Evolutionary conservation across 768 basidiomycete genomes (phyloP), one percentile per base, ranked within the genome.

Genomic region (Pleurotus cornucopiae): DNA sequence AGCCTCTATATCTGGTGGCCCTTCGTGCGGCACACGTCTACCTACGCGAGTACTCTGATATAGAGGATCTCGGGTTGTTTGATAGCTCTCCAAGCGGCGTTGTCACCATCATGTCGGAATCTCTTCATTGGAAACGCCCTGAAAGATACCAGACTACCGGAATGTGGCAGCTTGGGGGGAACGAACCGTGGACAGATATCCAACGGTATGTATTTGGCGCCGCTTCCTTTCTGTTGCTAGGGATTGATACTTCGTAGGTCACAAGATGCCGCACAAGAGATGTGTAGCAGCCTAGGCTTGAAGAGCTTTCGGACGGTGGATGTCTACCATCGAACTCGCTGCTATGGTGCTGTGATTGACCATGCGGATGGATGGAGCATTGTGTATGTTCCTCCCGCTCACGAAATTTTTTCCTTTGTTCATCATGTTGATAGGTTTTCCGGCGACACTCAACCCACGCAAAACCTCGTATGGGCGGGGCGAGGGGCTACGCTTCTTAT

Each of bases 371-470:
- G 84, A 3, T 93, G 89, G 89, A 87, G 86, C 63, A 72, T 91
- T 16, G 83, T 80, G 89, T 92, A 65, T 57, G 87, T 77, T 12
- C 5, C 30, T 66, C 65, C 76, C 72, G 75, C 77, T 75, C 59
- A 66, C 73, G 26, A 72, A 71, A 70, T 73, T 62, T 49, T n/a
- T 2, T 26, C 5, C 14, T 38, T 34, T 46, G 4, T 12, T 41
- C 30, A 37, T 53, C 45, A 48, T 54, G 37, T n/a, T 44, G 39
- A 37, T 60, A 96, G 94, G 18, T 98, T 90, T 65, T 98, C 96
- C 3, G 95, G 87, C 4, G 96, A 98, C 67, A 98, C 95, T 1
- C 76, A 80, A 65, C 94, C 96, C 0, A 82, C 86, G 6, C 73
- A 86, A 9, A 75, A 74, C 23, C 74, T 98, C 3, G 82, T 87